Conservation (phyloP, 345 rosid species). For the Lenwebbia sp. region DNA sequence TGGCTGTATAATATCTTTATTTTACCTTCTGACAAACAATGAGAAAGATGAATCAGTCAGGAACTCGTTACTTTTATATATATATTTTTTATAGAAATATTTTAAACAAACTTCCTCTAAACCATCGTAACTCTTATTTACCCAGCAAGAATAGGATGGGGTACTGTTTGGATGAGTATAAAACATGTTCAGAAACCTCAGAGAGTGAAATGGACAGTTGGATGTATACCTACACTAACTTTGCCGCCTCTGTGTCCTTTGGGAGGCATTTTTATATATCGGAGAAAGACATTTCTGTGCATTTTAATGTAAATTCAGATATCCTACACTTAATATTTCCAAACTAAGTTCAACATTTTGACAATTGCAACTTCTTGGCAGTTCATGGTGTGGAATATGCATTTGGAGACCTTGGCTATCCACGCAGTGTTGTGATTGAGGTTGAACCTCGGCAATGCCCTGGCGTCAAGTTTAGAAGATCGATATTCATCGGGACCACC, state of each 20-base stretch:
- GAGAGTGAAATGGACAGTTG: neutral
- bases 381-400: constrained; percentile 93
- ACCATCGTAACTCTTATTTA: neutral
- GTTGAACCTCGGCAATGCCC: constrained; percentile 85
- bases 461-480: constrained; percentile 83
- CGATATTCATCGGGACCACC: constrained; percentile 76
- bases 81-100: neutral
- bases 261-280: neutral
- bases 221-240: neutral
- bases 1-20: neutral
- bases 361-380: constrained; percentile 13
- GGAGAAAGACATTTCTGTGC: neutral
- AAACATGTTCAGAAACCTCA: neutral
- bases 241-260: neutral
- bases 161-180: neutral
- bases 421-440: constrained; percentile 88
- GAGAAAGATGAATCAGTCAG: neutral
- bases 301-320: neutral
- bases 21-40: neutral
- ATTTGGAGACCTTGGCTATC: constrained; percentile 83
- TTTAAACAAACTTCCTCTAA: neutral
- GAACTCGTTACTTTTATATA: neutral
- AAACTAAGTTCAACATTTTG: neutral
- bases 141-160: neutral
- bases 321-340: neutral